These are phyloP conservation scores for Bjerkandera adusta DNA, from an alignment of 1,284 basidiomycete genomes.

Conservation along the genomic window DNA sequence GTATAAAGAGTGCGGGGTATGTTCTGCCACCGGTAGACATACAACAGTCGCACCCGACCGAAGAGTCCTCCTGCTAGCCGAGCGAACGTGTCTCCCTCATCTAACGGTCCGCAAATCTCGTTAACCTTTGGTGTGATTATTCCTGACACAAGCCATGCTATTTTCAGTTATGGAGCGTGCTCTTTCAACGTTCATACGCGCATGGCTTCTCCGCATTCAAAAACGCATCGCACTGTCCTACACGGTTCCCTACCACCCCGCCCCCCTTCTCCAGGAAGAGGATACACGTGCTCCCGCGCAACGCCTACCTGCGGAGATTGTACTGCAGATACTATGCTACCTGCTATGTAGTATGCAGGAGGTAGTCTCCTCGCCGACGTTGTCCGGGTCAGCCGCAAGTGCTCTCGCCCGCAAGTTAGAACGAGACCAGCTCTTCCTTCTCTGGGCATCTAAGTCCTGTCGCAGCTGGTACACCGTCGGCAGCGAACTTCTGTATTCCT, in stretches of 20 bases:
- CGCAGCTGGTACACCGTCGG: constrained; percentile 12
- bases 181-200: constrained; percentile 1
- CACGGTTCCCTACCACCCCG: not conserved
- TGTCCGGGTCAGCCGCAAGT: not conserved
- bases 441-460: constrained; percentile 10
- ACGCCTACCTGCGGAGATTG: constrained; percentile 7
- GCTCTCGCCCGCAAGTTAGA: constrained; percentile 1
- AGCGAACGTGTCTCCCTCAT: too few species aligned
- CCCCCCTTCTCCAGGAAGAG: not conserved
- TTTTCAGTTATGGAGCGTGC: too few species aligned
- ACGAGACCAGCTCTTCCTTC: constrained; percentile 1
- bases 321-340: constrained; percentile 6
- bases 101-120: too few species aligned
- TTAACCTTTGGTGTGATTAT: too few species aligned
- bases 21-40: too few species aligned
- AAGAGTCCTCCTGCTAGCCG: too few species aligned
- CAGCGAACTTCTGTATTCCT: constrained; percentile 11
- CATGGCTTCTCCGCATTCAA: constrained; percentile 6
- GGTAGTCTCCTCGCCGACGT: not conserved
- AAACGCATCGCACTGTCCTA: not conserved
- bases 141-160: too few species aligned
- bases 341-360: not conserved
- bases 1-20: too few species aligned
- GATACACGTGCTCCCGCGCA: constrained; percentile 5
- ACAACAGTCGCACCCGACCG: too few species aligned